phyloP scores from a whole-genome alignment of 2,329 filamentous ascomycete species.

The Myotisia sp. region DNA sequence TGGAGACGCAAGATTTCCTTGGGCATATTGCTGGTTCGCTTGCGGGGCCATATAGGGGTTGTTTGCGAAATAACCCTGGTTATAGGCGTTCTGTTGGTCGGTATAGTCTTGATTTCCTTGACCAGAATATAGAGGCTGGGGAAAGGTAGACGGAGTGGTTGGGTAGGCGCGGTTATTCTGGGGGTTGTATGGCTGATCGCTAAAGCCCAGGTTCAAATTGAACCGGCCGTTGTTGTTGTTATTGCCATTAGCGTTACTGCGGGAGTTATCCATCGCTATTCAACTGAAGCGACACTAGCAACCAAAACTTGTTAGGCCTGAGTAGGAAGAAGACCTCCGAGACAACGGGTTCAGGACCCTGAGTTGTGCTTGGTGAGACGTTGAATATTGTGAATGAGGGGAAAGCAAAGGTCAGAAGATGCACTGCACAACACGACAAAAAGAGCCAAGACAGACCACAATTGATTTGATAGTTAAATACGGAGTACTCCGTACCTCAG shows the following conservation, averaged over 20 bases:
- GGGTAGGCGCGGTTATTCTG: conserved; percentile 56
- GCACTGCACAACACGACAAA: too few relatives aligned
- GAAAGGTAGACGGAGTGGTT: conserved; percentile 89
- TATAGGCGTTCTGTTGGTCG: conserved; percentile 33
- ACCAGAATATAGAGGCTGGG: conserved; percentile 65
- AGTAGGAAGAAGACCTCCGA: too few relatives aligned
- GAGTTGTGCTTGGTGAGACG: background rate
- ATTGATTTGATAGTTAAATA: too few relatives aligned
- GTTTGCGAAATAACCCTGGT: conserved; percentile 47
- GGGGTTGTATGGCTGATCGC: conserved; percentile 46
- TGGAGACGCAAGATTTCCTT: conserved; percentile 40
- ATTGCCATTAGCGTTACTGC: conserved; percentile 37
- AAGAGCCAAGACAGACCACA: too few relatives aligned
- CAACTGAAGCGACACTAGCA: too few relatives aligned
- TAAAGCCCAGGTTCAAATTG: conserved; percentile 38
- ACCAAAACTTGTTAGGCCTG: too few relatives aligned
- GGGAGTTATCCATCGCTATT: conserved; percentile 1
- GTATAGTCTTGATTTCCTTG: conserved; percentile 48
- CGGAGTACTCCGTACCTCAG: too few relatives aligned
- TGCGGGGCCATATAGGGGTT: conserved; percentile 38
- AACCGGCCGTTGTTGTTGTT: conserved; percentile 47
- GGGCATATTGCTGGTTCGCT: conserved; percentile 41
- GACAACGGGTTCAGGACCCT: too few relatives aligned
- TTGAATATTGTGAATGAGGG: background rate
- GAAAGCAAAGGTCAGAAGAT: background rate